Base-by-base conservation (phyloP, 345 rosid species). In the Draba incana region DNA sequence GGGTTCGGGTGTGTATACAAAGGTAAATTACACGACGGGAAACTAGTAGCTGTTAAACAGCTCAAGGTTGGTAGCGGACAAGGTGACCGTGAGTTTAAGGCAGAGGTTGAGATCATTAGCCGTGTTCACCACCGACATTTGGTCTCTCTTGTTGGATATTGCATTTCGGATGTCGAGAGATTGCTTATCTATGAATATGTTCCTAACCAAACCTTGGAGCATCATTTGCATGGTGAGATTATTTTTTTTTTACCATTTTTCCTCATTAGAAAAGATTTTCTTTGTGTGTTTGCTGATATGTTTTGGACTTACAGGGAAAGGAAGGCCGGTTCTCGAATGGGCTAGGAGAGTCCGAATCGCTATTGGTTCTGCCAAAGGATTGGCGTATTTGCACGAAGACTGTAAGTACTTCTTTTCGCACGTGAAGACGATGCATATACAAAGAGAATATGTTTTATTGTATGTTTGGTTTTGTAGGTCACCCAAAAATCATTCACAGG, bases 301-400 rank as follows among this genome's bases (percentile, higher is more conserved):
- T 41, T 37, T 37, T 6, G 9, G 52, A 15, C 39, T 45, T 48
- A 69, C 64, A 88, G 96, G 72, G 71, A 76, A 81, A 47, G 92
- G 81, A 62, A 10, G 69, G 77, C 82, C 84, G 0, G 90, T 80
- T 6, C 81, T 95, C 43, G 97, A 92, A 64, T 95, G 99, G 99
- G 57, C 81, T 60, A 82, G 75, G 75, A 82, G 99, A 82, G 79
- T 95, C 75, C 87, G 83, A 68, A 92, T 89, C 56, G 98, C 99
- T 37, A 61, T 89, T 24, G 98, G 99, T 10, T 79, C 99, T 46
- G 99, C 99, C 5, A 95, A 92, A 92, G 99, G 98, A 23, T 82
- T 95, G 80, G 97, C 99, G 14, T 95, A 92, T 79, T 81, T 95
- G 59, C 98, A 95, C 35, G 99, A 95, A 83, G 99, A 92, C 48